A percentile compares a stretch with the other conserved stretches of the same genome.
phyloP scores from a whole-genome alignment of 768 basidiomycete species.

The Boletus bicolor region DNA sequence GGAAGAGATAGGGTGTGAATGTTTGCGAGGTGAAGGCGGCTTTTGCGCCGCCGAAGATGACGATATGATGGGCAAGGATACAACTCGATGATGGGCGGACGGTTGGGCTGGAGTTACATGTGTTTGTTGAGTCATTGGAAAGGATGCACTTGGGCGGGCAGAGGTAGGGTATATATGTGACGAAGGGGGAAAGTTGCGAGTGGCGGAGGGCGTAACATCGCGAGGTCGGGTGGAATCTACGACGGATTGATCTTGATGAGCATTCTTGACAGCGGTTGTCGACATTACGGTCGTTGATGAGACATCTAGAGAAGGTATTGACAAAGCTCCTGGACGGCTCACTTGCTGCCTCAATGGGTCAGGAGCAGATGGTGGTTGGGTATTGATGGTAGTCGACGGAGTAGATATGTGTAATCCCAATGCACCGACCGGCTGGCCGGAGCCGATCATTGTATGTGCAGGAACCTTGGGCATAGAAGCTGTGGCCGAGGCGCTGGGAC shows the following conservation, averaged over 20 bases:
- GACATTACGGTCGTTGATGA: slow-evolving; percentile 9
- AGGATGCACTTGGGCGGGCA: slow-evolving; percentile 20
- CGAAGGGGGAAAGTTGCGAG: slow-evolving; percentile 20
- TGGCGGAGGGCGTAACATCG: slow-evolving; percentile 13
- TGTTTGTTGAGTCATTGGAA: slow-evolving; percentile 20
- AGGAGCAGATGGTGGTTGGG: slow-evolving; percentile 8
- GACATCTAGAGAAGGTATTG: slow-evolving; percentile 16
- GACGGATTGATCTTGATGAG: slow-evolving; percentile 19
- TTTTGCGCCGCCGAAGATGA: slow-evolving; percentile 16
- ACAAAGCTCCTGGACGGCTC: slow-evolving; percentile 14
- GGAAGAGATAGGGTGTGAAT: slow-evolving; percentile 27
- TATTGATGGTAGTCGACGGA: slow-evolving; percentile 1
- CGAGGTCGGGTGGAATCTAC: slow-evolving; percentile 25
- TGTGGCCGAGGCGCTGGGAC: slow-evolving; percentile 1
- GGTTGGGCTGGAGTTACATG: slow-evolving; percentile 23
- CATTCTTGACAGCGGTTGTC: slow-evolving; percentile 15
- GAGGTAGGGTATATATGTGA: slow-evolving; percentile 24
- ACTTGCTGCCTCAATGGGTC: slow-evolving; percentile 23
- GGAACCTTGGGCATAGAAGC: slow-evolving; percentile 8
- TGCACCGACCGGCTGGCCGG: slow-evolving; percentile 6
- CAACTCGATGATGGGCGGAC: slow-evolving; percentile 33
- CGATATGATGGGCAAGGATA: slow-evolving; percentile 33
- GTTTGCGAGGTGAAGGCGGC: slow-evolving; percentile 30
- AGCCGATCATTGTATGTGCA: neutral
- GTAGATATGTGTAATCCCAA: slow-evolving; percentile 7